phyloP scores from a whole-genome alignment of 2,329 filamentous ascomycete species.

The Boeremia lycopersici region DNA sequence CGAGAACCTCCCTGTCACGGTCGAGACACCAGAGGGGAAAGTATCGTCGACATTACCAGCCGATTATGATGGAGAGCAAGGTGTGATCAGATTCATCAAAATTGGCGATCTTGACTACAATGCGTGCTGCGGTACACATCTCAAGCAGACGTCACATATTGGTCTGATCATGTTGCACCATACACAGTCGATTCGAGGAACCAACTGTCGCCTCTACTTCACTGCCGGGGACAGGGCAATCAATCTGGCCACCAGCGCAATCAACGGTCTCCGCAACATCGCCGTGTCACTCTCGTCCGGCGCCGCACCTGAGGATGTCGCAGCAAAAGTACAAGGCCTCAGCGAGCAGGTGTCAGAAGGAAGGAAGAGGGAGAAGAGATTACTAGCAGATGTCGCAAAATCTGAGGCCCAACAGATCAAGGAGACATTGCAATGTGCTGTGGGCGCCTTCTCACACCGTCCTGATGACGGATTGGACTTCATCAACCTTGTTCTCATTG shows the following conservation, averaged over 20 bases:
- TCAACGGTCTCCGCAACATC: constrained; percentile 35
- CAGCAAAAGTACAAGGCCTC: constrained; percentile 31
- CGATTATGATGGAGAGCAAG: constrained; percentile 42
- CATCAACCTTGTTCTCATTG: constrained; percentile 34
- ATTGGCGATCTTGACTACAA: constrained; percentile 44
- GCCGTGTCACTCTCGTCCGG: constrained; percentile 34
- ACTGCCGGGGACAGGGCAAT: constrained; percentile 41
- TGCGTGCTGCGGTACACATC: constrained; percentile 44
- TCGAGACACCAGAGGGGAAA: constrained; percentile 38
- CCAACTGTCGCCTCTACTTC: constrained; percentile 41
- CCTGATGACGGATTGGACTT: constrained; percentile 39
- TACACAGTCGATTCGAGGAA: constrained; percentile 37
- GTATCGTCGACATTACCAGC: constrained; percentile 34
- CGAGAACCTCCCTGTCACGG: constrained; percentile 35
- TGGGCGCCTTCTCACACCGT: constrained; percentile 32
- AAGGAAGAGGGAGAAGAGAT: constrained; percentile 36
- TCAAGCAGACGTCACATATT: constrained; percentile 42
- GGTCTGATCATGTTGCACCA: constrained; percentile 39
- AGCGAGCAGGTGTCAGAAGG: constrained; percentile 31
- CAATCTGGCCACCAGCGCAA: constrained; percentile 31
- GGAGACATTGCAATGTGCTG: constrained; percentile 17
- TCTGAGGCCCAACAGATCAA: constrained; percentile 37
- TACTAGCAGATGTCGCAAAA: constrained; percentile 35
- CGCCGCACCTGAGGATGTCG: constrained; percentile 30
- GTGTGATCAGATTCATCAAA: constrained; percentile 40